Evolutionary conservation across 2,329 filamentous ascomycete species (phyloP), one percentile per base, ranked within the genome.

Genomic region (Botrytis elliptica): DNA sequence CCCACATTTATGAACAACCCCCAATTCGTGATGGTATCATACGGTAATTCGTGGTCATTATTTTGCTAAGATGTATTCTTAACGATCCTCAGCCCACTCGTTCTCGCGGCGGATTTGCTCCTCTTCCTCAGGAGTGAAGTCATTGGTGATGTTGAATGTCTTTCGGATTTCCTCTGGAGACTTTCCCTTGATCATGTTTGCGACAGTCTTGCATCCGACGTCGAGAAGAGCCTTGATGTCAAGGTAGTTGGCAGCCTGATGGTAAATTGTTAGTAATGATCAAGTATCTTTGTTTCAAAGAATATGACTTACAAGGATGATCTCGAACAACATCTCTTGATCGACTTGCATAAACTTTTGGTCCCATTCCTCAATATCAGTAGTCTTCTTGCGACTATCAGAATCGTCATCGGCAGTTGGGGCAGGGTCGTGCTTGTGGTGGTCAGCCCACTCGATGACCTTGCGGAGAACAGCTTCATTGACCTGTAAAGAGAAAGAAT

Each of bases 101-200:
- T 96, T 96, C 87, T 96, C 93, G 6, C 93, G 90, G 73, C 93
- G 92, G 77, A 96, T 99, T 88, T 99, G 96, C 82, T 99, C 96
- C 84, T 99, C 96, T 85, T 99, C 96, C 84, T 99, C 96, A 3
- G 95, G 94, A 0, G 96, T 98, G 85, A 99, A 99, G 84, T 99
- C 96, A 80, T 99, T 99, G 81, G 97, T 96, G 81, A 99, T 99
- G 86, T 99, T 99, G 87, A 99, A 99, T 0, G 96, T 99, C 88
- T 98, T 99, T 70, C 96, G 93, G 80, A 99, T 99, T 86, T 99
- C 96, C 83, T 99, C 96, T 4, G 96, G 96, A 0, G 94, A 97
- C 88, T 99, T 99, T 85, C 96, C 96, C 92, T 99, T 99, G 88
- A 99, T 99, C 96, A 99, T 99, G 86, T 99, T 99, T 76, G 96